Evolutionary conservation across 257 asterid species (phyloP).

Genomic region (Solanum corneliomulleri): DNA sequence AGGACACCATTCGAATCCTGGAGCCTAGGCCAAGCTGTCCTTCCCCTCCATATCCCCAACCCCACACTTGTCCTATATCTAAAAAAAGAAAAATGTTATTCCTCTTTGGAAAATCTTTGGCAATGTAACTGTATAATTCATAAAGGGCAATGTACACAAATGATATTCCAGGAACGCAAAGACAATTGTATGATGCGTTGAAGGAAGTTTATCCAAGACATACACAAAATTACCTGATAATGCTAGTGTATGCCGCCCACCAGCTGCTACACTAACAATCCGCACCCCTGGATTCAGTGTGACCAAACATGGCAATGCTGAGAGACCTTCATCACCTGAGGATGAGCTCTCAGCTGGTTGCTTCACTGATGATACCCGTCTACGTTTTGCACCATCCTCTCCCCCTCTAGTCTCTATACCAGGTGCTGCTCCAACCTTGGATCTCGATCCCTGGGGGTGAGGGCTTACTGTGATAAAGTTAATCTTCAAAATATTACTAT

Average conservation of each 20-base stretch:
- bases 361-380: constrained; percentile 65
- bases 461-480: constrained; percentile 58
- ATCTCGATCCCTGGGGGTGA: constrained; percentile 64
- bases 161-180: background rate
- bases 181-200: background rate
- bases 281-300: constrained; percentile 72
- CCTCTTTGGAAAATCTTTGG: background rate
- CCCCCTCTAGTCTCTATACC: constrained; percentile 42
- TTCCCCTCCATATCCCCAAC: constrained; percentile 99
- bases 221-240: constrained; percentile 55
- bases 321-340: constrained; percentile 61
- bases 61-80: constrained; percentile 99
- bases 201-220: background rate
- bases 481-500: constrained; percentile 34
- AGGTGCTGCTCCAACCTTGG: constrained; percentile 32
- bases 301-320: constrained; percentile 87
- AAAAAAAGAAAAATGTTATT: constrained; percentile 17
- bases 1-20: constrained; percentile 84
- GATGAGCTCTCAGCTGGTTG: constrained; percentile 72
- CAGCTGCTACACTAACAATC: constrained; percentile 79
- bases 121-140: background rate
- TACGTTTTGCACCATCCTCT: constrained; percentile 74
- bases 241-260: constrained; percentile 90
- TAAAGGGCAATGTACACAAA: background rate
- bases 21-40: constrained; percentile 98